Conservation (phyloP, 805 yeast genomes). For the Starmera amethionina region DNA sequence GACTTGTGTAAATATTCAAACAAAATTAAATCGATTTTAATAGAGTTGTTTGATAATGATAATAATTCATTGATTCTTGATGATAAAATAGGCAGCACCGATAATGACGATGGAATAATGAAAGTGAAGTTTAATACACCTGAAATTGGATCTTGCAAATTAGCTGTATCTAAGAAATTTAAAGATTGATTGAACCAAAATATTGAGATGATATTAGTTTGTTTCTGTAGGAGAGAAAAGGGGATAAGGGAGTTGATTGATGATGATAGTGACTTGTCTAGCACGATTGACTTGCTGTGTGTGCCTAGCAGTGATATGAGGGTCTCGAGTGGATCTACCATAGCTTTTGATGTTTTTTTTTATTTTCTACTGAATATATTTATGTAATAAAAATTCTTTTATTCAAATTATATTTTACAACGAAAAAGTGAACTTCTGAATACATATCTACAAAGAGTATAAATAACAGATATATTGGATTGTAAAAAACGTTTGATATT, state of each 20-base stretch:
- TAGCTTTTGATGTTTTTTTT: not conserved
- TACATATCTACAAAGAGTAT: not conserved
- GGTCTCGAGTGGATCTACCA: slow-evolving; percentile 1
- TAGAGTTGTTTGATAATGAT: slow-evolving; percentile 1
- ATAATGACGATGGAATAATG: slow-evolving; percentile 13
- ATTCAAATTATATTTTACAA: not conserved
- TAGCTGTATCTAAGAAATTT: slow-evolving; percentile 1
- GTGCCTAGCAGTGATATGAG: slow-evolving; percentile 9
- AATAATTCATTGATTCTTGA: slow-evolving; percentile 10
- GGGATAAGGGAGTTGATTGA: slow-evolving; percentile 45
- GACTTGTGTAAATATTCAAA: slow-evolving; percentile 28
- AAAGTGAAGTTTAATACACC: slow-evolving; percentile 9
- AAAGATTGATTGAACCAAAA: slow-evolving; percentile 31
- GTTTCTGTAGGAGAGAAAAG: slow-evolving; percentile 40
- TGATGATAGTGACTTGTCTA: slow-evolving; percentile 37
- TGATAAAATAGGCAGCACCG: slow-evolving; percentile 8
- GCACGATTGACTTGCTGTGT: slow-evolving; percentile 23
- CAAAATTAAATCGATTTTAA: slow-evolving; percentile 16
- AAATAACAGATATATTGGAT: not conserved
- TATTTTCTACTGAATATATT: no score
- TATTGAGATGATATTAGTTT: slow-evolving; percentile 38
- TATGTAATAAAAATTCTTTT: no score
- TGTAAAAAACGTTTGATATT: no score
- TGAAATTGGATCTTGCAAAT: slow-evolving; percentile 3
- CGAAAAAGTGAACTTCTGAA: no score